Evolutionary conservation across 768 basidiomycete species (phyloP).

Genomic region (Tubosaeta sp.): DNA sequence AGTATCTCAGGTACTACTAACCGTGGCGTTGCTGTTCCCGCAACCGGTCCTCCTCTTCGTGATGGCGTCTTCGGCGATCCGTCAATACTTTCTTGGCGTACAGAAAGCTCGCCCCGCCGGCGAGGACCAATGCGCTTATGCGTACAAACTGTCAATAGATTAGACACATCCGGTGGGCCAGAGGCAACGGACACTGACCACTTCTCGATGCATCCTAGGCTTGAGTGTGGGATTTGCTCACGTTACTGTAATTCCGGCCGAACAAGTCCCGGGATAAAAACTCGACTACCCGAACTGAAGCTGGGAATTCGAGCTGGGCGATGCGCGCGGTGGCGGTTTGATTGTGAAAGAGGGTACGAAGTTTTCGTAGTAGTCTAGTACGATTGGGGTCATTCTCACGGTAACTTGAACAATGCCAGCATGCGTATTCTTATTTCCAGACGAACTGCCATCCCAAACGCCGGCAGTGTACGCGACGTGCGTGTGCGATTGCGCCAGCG

Average conservation of each 20-base stretch:
- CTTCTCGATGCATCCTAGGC: conserved; percentile 16
- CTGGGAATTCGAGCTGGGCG: conserved; percentile 8
- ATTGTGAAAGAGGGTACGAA: neutral
- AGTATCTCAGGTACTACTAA: neutral
- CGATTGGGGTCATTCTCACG: conserved; percentile 14
- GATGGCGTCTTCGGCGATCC: conserved; percentile 21
- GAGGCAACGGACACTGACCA: conserved; percentile 10
- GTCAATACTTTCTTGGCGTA: conserved; percentile 29
- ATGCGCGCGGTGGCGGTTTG: neutral
- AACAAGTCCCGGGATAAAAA: neutral
- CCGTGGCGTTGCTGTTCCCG: conserved; percentile 6
- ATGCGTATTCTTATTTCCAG: neutral
- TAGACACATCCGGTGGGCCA: neutral
- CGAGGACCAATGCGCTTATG: conserved; percentile 26
- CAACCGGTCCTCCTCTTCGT: conserved; percentile 14
- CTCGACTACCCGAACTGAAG: conserved; percentile 12
- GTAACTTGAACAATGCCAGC: neutral
- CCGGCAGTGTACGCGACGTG: neutral
- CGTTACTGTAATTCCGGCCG: conserved; percentile 1
- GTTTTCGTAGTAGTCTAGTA: neutral
- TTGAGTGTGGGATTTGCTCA: neutral
- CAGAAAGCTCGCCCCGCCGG: conserved; percentile 27
- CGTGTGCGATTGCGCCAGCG: neutral
- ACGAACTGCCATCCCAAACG: neutral
- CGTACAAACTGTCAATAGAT: conserved; percentile 17